Evolutionary conservation across 257 asterid genomes (phyloP), one percentile per base, ranked within the genome.

Genomic region (Ballota nigra): DNA sequence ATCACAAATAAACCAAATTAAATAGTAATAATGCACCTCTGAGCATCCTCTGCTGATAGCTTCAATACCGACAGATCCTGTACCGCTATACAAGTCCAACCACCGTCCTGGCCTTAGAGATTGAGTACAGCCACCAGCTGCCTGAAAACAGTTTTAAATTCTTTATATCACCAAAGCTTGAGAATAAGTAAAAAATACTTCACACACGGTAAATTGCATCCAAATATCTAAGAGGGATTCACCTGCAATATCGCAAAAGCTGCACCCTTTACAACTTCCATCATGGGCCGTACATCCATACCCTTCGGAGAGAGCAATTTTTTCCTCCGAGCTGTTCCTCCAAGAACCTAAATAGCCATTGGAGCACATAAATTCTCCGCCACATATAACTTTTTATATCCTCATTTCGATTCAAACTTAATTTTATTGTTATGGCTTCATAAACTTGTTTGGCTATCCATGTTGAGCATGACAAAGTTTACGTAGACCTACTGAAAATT

Each of bases 41-140:
- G 97, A 89, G 84, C 99, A 95, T 29, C 99, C 99, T 84, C 99
- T 82, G 82, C 99, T 95, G 56, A 95, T 81, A 38, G 99, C 98
- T 88, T 95, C 98, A 67, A 95, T 95, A 64, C 99, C 99, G 36
- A 95, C 99, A 5, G 99, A 95, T 24, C 99, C 99, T 18, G 99
- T 95, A 65, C 99, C 99, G 40, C 99, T 91, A 79, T 95, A 95
- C 86, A 95, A 84, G 78, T 95, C 99, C 75, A 95, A 80, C 99
- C 99, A 95, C 34, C 97, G 89, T 34, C 99, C 99, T 41, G 98
- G 96, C 83, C 84, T 86, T 26, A 95, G 84, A 81, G 87, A 86
- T 71, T 89, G 85, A 77, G 99, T 86, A 63, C 81, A 73, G 53
- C 99, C 99, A 75, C 98, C 99, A 8, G 98, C 99, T 6, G 96